Conservation (phyloP, 2,329 filamentous ascomycete species). For the Clathrospora elynae region DNA sequence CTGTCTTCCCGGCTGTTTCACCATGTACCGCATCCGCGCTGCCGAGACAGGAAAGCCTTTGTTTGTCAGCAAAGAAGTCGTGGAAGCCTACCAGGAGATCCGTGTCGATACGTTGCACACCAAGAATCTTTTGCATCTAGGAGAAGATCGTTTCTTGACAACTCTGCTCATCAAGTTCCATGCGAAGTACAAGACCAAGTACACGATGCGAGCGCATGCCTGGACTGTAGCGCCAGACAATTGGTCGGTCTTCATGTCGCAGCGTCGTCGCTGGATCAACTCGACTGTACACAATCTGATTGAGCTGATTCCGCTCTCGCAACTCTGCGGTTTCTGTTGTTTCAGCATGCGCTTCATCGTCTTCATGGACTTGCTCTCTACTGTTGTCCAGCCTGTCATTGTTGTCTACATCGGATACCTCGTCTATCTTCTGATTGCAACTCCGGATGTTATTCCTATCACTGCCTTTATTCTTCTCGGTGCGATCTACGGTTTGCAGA, state of each 20-base stretch:
- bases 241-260: constrained; percentile 93
- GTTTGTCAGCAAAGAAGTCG: constrained; percentile 90
- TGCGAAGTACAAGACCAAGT: constrained; percentile 97
- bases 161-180: constrained; percentile 93
- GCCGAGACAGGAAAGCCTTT: constrained; percentile 93
- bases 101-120: constrained; percentile 97
- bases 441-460: constrained; percentile 71
- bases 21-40: constrained; percentile 96
- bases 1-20: constrained; percentile 97
- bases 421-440: constrained; percentile 71
- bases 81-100: constrained; percentile 86
- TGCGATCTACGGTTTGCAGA: constrained; percentile 96
- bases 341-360: constrained; percentile 99
- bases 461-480: constrained; percentile 89
- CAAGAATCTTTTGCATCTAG: constrained; percentile 96
- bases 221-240: constrained; percentile 97
- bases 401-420: constrained; percentile 89
- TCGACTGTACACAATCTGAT: constrained; percentile 97
- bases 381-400: constrained; percentile 88
- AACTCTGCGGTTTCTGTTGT: constrained; percentile 99
- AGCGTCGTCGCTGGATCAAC: constrained; percentile 99
- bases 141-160: constrained; percentile 96
- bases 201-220: constrained; percentile 86
- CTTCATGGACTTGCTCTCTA: constrained; percentile 90
- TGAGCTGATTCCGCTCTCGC: constrained; percentile 88